Conservation (phyloP, 169 alveolate species). For the Perkinsus chesapeaki region DNA sequence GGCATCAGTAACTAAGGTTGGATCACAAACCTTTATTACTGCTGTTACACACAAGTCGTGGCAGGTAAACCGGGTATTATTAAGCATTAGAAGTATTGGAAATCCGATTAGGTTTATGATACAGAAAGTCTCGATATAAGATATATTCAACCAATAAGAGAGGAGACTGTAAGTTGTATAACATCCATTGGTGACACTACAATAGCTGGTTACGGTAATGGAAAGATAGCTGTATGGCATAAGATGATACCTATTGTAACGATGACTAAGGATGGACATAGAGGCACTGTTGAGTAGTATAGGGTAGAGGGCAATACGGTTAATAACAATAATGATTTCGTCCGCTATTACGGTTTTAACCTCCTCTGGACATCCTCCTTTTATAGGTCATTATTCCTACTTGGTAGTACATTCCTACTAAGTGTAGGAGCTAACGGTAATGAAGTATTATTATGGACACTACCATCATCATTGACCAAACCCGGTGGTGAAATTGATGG, state of each 20-base stretch:
- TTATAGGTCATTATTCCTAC: background rate
- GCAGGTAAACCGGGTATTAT: background rate
- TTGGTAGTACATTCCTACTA: background rate
- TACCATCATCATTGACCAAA: background rate
- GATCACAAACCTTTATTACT: background rate
- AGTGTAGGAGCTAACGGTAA: background rate
- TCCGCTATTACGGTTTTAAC: background rate
- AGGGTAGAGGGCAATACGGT: background rate
- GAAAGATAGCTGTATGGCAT: background rate
- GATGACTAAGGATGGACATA: background rate
- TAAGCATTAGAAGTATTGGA: background rate
- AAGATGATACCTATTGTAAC: background rate
- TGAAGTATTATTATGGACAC: background rate
- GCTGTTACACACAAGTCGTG: background rate
- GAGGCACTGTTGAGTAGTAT: background rate
- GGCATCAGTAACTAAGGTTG: background rate
- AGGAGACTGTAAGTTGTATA: background rate
- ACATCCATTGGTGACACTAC: background rate
- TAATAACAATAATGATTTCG: background rate
- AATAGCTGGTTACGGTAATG: background rate
- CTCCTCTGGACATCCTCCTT: background rate
- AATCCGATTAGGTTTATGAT: background rate
- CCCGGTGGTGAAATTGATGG: background rate
- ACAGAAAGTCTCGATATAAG: background rate
- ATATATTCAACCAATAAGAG: background rate